A percentile compares a stretch with the other conserved stretches of the same genome.
Conservation (phyloP, 2,329 filamentous ascomycete species). For the Hymenoscyphus fructigenus region DNA sequence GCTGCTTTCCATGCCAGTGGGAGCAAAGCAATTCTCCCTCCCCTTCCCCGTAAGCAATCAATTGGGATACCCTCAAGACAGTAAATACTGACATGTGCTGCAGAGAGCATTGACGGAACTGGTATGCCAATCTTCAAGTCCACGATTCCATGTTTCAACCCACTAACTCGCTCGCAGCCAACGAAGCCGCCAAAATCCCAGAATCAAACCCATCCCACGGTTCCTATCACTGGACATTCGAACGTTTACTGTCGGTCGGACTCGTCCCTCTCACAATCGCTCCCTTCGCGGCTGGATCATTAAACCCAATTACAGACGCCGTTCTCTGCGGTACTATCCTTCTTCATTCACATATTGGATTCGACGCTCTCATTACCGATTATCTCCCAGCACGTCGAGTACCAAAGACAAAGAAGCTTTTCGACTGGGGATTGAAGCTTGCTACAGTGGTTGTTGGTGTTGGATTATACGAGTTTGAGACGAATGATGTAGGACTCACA, state of each 20-base stretch:
- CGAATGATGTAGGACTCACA: constrained; percentile 92
- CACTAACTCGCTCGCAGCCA: constrained; percentile 55
- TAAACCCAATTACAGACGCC: constrained; percentile 88
- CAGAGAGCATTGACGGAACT: constrained; percentile 74
- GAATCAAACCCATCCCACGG: constrained; percentile 74
- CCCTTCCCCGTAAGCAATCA: constrained; percentile 72
- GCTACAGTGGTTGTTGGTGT: constrained; percentile 80
- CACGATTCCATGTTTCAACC: constrained; percentile 7
- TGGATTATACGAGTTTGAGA: constrained; percentile 97
- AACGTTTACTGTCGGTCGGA: constrained; percentile 77
- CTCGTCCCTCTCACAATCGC: constrained; percentile 85
- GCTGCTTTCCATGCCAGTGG: constrained; percentile 86
- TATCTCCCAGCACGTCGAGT: constrained; percentile 77
- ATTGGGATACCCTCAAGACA: not conserved
- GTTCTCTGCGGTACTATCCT: constrained; percentile 79
- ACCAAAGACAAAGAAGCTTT: constrained; percentile 64
- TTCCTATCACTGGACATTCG: constrained; percentile 98
- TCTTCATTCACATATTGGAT: constrained; percentile 93
- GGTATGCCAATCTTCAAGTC: constrained; percentile 49
- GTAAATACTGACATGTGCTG: constrained; percentile 44
- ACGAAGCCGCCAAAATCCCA: constrained; percentile 80
- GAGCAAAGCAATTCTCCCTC: constrained; percentile 74
- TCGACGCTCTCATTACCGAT: constrained; percentile 87
- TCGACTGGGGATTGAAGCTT: constrained; percentile 75
- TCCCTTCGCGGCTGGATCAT: constrained; percentile 86